Percentiles rank a stretch among this genome's conserved stretches.
phyloP scores from a whole-genome alignment of 192 early-diverging fungal genomes.

The Geranomyces variabilis region DNA sequence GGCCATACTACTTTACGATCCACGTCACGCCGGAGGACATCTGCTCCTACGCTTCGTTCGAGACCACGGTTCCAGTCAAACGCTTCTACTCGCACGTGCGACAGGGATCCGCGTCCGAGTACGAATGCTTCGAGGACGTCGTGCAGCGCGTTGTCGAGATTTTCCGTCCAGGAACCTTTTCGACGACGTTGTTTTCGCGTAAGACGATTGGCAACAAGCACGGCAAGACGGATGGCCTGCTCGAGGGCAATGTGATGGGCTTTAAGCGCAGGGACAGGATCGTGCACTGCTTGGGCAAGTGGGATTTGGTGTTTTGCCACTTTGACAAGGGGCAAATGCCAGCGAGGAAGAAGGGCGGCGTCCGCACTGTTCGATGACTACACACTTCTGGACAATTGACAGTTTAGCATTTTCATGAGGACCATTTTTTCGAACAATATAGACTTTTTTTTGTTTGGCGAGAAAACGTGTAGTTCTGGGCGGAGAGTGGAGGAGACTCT shows the following conservation, averaged over 20 bases:
- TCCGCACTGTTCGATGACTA: conserved; percentile 21
- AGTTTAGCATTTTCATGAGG: too few relatives aligned
- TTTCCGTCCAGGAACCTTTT: conserved; percentile 81
- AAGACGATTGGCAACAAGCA: conserved; percentile 33
- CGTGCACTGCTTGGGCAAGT: conserved; percentile 54
- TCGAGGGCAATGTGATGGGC: conserved; percentile 42
- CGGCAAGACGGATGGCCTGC: conserved; percentile 35
- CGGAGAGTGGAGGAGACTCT: too few relatives aligned
- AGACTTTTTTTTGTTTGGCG: too few relatives aligned
- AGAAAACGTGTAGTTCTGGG: too few relatives aligned
- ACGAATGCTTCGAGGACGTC: conserved; percentile 67
- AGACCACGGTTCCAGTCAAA: conserved; percentile 83
- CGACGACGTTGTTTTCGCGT: conserved; percentile 76
- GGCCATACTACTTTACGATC: conserved; percentile 90
- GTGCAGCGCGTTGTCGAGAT: conserved; percentile 76
- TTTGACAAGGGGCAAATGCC: conserved; percentile 24
- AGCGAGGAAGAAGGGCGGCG: conserved; percentile 15
- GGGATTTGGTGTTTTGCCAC: conserved; percentile 58
- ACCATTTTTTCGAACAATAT: too few relatives aligned
- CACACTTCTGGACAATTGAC: conserved; percentile 19
- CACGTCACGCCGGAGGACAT: conserved; percentile 97
- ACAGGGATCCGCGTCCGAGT: conserved; percentile 43
- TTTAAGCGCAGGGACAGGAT: conserved; percentile 53
- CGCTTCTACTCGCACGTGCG: conserved; percentile 42
- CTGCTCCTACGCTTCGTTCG: conserved; percentile 99